phyloP scores from a whole-genome alignment of 805 yeast species.

The Candida montana region DNA sequence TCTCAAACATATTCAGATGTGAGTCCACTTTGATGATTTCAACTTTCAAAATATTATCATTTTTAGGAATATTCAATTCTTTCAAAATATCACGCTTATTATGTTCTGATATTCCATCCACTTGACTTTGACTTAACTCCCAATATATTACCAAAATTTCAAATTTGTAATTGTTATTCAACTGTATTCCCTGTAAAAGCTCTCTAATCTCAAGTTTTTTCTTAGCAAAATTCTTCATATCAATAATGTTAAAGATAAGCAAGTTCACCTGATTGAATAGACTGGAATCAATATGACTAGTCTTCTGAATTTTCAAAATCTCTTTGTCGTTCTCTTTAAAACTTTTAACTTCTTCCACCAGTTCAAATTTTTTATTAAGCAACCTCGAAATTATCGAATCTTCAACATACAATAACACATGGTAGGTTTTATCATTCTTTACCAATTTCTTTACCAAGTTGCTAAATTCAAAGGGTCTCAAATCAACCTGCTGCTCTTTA shows the following conservation, averaged over 20 bases:
- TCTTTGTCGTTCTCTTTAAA: conserved; percentile 1
- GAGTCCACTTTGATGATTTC: conserved; percentile 26
- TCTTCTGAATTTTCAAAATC: conserved; percentile 20
- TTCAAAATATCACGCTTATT: conserved; percentile 27
- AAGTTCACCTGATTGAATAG: conserved; percentile 27
- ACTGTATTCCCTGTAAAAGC: conserved; percentile 29
- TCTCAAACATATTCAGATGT: conserved; percentile 19
- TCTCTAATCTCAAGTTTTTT: conserved; percentile 25
- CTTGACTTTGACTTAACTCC: conserved; percentile 31
- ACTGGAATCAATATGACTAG: conserved; percentile 22
- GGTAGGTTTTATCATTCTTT: background rate
- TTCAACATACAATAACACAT: conserved; percentile 17
- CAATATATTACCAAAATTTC: conserved; percentile 32
- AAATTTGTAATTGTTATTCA: conserved; percentile 30
- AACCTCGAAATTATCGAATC: conserved; percentile 28
- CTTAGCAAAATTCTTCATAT: conserved; percentile 29
- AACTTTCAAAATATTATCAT: conserved; percentile 26
- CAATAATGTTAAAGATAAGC: conserved; percentile 34
- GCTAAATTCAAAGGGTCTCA: conserved; percentile 21
- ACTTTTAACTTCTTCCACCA: conserved; percentile 8
- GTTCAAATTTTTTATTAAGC: conserved; percentile 29
- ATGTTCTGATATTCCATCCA: conserved; percentile 17
- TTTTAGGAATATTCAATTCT: conserved; percentile 24
- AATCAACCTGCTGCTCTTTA: conserved; percentile 14
- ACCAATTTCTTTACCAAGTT: conserved; percentile 15